Conservation (phyloP, 1,139 yeast species). For the Sugiyamaella novakii region DNA sequence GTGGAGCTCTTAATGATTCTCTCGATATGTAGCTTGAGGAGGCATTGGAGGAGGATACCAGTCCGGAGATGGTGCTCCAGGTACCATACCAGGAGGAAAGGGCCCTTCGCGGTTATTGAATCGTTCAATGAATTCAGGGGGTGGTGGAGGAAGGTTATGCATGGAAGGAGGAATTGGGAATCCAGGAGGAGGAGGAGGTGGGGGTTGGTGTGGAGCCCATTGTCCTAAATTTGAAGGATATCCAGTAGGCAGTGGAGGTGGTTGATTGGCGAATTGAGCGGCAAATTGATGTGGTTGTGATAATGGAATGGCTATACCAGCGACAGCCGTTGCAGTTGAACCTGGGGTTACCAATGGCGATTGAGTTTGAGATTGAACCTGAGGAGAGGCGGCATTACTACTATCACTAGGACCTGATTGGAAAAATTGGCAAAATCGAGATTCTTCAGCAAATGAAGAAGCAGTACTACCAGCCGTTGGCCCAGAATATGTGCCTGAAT, state of each 20-base stretch:
- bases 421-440: constrained; percentile 17
- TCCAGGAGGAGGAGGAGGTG: constrained; percentile 19
- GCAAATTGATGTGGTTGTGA: constrained; percentile 1
- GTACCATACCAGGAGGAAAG: constrained; percentile 20
- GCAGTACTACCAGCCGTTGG: constrained; percentile 13
- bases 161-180: constrained; percentile 11
- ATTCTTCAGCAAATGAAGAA: constrained; percentile 15
- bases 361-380: neutral
- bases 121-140: constrained; percentile 24
- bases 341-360: neutral
- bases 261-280: constrained; percentile 18
- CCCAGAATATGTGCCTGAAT: constrained; percentile 1
- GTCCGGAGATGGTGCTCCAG: constrained; percentile 16
- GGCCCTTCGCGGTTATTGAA: constrained; percentile 24
- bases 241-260: constrained; percentile 17
- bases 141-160: constrained; percentile 23
- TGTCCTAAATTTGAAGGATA: constrained; percentile 14
- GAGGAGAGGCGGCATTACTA: neutral
- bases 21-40: constrained; percentile 16
- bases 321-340: neutral
- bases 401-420: constrained; percentile 1
- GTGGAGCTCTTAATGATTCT: neutral
- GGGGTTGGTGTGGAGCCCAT: too few relatives aligned
- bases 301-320: neutral
- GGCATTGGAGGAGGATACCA: constrained; percentile 19